phyloP scores from a whole-genome alignment of 495 filamentous ascomycete species.

The Lepidopterella palustris region DNA sequence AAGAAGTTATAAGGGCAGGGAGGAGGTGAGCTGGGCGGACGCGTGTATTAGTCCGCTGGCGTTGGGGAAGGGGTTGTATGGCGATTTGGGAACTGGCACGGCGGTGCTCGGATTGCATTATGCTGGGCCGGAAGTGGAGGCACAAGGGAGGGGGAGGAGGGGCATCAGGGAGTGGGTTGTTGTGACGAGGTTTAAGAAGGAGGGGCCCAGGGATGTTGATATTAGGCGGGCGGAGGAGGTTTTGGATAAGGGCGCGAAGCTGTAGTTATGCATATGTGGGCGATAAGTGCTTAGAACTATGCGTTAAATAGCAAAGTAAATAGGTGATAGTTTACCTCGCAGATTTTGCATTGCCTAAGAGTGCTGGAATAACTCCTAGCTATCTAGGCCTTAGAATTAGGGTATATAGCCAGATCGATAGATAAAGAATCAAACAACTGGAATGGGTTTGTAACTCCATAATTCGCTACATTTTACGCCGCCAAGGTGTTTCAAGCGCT shows the following conservation, averaged over 20 bases:
- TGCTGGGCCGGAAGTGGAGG: constrained; percentile 62
- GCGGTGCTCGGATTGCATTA: constrained; percentile 61
- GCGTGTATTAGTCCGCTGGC: constrained; percentile 70
- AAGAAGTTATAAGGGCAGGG: constrained; percentile 32
- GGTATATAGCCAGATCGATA: no score
- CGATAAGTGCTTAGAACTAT: no score
- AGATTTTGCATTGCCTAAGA: no score
- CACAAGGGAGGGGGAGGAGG: constrained; percentile 44
- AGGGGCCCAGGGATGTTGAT: constrained; percentile 37
- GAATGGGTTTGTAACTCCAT: no score
- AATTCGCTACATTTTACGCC: no score
- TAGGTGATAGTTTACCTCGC: no score
- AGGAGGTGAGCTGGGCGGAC: constrained; percentile 61
- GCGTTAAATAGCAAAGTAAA: no score
- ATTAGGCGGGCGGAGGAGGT: constrained; percentile 35
- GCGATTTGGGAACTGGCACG: constrained; percentile 46
- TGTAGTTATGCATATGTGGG: background rate
- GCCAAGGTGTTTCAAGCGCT: no score
- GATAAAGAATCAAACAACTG: no score
- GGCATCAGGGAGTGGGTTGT: constrained; percentile 73
- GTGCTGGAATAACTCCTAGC: no score
- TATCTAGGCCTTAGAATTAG: no score
- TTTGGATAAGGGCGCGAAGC: constrained; percentile 15
- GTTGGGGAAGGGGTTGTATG: constrained; percentile 49
- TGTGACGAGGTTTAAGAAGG: constrained; percentile 53